A percentile compares a stretch with the other conserved stretches of the same genome.
These are phyloP conservation scores for Kuraishia borneana DNA, from an alignment of 805 yeast species.

Conservation along the genomic window DNA sequence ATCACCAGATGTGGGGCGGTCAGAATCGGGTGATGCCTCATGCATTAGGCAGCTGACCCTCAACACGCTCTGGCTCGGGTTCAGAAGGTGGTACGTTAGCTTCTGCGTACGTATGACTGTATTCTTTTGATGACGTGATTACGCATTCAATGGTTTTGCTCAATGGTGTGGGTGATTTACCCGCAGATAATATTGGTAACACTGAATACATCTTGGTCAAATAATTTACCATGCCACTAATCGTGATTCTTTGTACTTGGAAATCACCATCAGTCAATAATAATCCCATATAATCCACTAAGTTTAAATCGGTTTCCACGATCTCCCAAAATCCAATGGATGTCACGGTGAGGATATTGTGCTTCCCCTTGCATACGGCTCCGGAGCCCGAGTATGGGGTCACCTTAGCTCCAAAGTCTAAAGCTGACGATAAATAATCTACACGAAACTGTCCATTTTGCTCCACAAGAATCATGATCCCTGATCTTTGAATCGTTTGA, in stretches of 20 bases:
- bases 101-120: no score
- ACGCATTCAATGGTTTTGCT: no score
- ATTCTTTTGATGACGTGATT: no score
- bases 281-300: neutral
- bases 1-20: no score
- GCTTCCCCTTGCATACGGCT: conserved; percentile 12
- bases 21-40: no score
- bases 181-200: no score
- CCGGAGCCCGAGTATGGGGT: conserved; percentile 15
- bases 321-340: conserved; percentile 31
- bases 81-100: no score
- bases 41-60: no score
- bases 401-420: conserved; percentile 24
- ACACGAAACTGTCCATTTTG: conserved; percentile 20
- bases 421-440: conserved; percentile 11
- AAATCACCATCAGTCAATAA: neutral
- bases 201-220: neutral
- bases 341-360: conserved; percentile 32
- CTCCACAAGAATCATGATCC: conserved; percentile 22
- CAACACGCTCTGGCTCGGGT: no score
- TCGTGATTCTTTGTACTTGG: neutral
- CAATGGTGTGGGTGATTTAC: no score
- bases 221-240: neutral
- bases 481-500: conserved; percentile 30
- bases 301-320: neutral